Base-by-base conservation (phyloP, 2,329 filamentous ascomycete genomes). In the Biscogniauxia mediterranea region DNA sequence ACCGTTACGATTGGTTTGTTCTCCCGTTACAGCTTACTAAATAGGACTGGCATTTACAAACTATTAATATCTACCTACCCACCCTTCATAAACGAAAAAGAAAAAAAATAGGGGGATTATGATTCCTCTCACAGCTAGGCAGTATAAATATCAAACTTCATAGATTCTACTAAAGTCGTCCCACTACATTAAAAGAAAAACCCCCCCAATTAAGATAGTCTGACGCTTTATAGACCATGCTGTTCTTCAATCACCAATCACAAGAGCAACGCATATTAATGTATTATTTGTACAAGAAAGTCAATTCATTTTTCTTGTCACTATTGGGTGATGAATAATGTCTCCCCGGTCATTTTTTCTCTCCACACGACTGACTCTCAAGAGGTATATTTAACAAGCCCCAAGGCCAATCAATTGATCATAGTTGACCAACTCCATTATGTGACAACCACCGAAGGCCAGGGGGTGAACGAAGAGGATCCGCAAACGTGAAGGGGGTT, bases 381-480 rank as follows among this genome's bases (percentile, higher is more conserved):
- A 72, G 66, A 73, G 70, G 68, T 71, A 73, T 71, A 73, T 72
- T 65, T 72, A 73, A 73, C 65, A 66, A 69, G 67, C 65, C 64
- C 65, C 66, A 66, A 60, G 65, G 63, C 64, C 64, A 55, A 68
- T 66, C 61, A 66, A 68, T 62, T 61, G 65, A 67, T 64, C 68
- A 61, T 19, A 61, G 49, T 61, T 58, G 66, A 66, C 64, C 61
- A 63, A 66, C 62, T 66, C 64, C 67, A 72, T 71, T 69, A 69
- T 60, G 65, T 56, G 63, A 69, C 62, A 68, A 65, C 64, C 64
- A 68, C 66, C 65, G 60, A 66, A 64, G 69, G 68, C 64, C 65
- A 32, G 56, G 59, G 67, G 67, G 62, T 59, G 61, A 62, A 58
- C 61, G 64, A 62, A 67, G 64, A 62, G 59, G 63, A 69, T 60